A percentile compares a stretch with the other conserved stretches of the same genome.
phyloP scores from a whole-genome alignment of 1,139 yeast species.

The Hansenula lynferdii region DNA sequence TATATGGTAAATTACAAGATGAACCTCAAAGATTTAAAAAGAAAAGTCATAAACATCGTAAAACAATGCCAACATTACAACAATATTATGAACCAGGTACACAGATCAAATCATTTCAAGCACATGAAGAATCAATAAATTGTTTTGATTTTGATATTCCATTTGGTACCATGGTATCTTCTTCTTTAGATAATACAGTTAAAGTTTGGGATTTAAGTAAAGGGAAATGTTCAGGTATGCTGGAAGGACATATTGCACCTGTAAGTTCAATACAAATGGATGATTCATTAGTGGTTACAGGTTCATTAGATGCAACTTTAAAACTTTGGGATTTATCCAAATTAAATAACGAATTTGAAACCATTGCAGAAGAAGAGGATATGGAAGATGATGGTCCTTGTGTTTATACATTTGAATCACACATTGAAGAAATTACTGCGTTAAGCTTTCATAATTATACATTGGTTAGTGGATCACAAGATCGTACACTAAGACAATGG shows the following conservation, averaged over 20 bases:
- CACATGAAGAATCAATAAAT: conserved; percentile 48
- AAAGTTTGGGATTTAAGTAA: conserved; percentile 77
- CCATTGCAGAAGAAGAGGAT: conserved; percentile 20
- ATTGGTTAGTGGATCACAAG: conserved; percentile 89
- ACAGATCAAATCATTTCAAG: conserved; percentile 43
- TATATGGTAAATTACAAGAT: conserved; percentile 33
- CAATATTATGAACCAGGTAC: conserved; percentile 58
- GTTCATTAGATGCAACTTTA: conserved; percentile 57
- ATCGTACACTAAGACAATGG: conserved; percentile 78
- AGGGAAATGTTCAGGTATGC: conserved; percentile 42
- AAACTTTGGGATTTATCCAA: conserved; percentile 52
- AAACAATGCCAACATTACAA: conserved; percentile 55
- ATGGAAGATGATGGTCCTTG: conserved; percentile 29
- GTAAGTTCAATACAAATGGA: conserved; percentile 57
- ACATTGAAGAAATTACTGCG: conserved; percentile 60
- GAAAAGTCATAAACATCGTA: conserved; percentile 31
- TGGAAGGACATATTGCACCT: conserved; percentile 52
- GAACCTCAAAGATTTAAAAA: conserved; percentile 25
- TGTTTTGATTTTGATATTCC: conserved; percentile 65
- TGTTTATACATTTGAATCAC: conserved; percentile 51
- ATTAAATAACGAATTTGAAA: conserved; percentile 14
- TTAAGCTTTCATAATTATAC: conserved; percentile 46
- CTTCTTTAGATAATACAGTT: conserved; percentile 76
- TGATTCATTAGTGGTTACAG: conserved; percentile 48
- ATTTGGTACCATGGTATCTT: conserved; percentile 69